A percentile compares a stretch with the other conserved stretches of the same genome.
Evolutionary conservation across 1,284 basidiomycete genomes (phyloP).

Genomic region (Trametes sp.): DNA sequence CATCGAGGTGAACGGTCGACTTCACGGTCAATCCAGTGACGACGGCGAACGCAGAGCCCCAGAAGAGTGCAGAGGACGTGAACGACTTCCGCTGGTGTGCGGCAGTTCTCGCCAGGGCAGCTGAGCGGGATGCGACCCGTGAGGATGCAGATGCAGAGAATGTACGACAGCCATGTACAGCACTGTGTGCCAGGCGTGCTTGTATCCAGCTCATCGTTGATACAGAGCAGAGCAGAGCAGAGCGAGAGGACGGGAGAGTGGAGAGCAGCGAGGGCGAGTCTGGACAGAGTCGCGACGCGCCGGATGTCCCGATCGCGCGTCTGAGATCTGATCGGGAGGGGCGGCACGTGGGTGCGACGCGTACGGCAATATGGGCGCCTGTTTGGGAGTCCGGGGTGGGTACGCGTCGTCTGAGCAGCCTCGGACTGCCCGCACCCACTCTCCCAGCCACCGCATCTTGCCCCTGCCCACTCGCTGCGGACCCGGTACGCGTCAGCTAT

Average conservation of each 20-base stretch:
- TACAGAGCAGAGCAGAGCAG: not conserved
- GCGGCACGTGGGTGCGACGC: slow-evolving; percentile 27
- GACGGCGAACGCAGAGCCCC: slow-evolving; percentile 45
- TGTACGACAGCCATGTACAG: slow-evolving; percentile 25
- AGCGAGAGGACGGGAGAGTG: not conserved
- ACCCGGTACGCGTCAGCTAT: slow-evolving; percentile 32
- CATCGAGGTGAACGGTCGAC: slow-evolving; percentile 48
- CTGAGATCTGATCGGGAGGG: slow-evolving; percentile 1
- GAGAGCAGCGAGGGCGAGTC: not conserved
- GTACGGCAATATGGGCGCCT: slow-evolving; percentile 24
- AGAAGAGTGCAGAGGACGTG: slow-evolving; percentile 37
- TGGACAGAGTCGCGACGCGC: slow-evolving; percentile 20
- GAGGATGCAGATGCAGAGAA: slow-evolving; percentile 28
- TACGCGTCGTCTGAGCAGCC: slow-evolving; percentile 27
- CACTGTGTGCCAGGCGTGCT: slow-evolving; percentile 18
- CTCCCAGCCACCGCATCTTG: slow-evolving; percentile 24
- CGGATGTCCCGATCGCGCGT: slow-evolving; percentile 9
- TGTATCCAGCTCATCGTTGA: slow-evolving; percentile 29
- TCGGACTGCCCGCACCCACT: not conserved
- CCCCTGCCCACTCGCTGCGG: slow-evolving; percentile 16
- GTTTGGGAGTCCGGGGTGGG: slow-evolving; percentile 14
- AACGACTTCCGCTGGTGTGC: slow-evolving; percentile 19
- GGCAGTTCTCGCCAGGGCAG: slow-evolving; percentile 13
- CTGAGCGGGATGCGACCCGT: slow-evolving; percentile 9
- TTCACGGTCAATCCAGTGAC: slow-evolving; percentile 42